Evolutionary conservation across 2,329 filamentous ascomycete genomes (phyloP), one percentile per base, ranked within the genome.

Genomic region (Venturia aucupariae): DNA sequence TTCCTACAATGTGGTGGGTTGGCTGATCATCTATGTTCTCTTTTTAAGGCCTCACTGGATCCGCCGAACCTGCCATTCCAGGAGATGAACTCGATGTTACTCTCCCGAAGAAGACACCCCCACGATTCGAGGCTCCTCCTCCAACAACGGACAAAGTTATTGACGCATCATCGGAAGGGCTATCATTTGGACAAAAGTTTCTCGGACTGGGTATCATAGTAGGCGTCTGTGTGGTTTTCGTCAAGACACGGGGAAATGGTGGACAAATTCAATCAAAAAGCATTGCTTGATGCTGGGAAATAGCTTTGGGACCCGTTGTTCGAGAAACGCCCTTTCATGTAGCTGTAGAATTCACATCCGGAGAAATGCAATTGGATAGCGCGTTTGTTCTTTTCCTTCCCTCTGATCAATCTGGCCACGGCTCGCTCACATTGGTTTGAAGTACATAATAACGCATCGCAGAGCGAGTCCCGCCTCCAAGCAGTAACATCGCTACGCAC

Each of bases 171-270:
- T 17, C 35, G 35, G 59, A 42, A 60, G 79, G 78, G 39, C 70
- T 81, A 63, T 78, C 76, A 63, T 67, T 75, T 65, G 68, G 72
- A 42, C 73, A 76, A 67, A 82, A 82, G 74, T 64, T 81, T 42
- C 75, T 78, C 66, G 72, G 80, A 66, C 67, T 79, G 60, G 76
- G 72, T 35, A 72, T 75, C 55, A 75, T 82, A 65, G 70, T 80
- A 65, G 74, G 72, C 44, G 70, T 76, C 59, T 79, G 78, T 64
- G 70, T 71, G 60, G 67, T 76, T 60, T 78, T 78, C 67, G 64
- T 79, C 65, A 75, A 71, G 67, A 75, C 73, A 57, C 72, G 75
- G 55, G 71, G 70, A 27, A 24, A 0, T 4, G 44, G 17, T 57
- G 51, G 51, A 19, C 51, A 57, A n/a, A 35, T 57, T 35, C 51